A percentile compares a stretch with the other conserved stretches of the same genome.
These are phyloP conservation scores for Striga asiatica DNA, from an alignment of 257 asterid species.

Conservation along the genomic window DNA sequence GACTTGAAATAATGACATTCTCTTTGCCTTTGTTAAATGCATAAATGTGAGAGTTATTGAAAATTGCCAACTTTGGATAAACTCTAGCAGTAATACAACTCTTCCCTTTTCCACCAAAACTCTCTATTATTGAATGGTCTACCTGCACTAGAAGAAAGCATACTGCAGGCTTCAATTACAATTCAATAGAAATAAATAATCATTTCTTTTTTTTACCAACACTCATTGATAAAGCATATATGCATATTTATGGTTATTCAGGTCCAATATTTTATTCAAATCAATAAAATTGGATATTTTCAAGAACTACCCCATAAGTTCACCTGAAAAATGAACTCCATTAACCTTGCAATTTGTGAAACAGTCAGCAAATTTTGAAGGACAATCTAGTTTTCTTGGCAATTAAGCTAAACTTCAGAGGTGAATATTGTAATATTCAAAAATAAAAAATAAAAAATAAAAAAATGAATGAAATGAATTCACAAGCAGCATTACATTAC, in stretches of 20 bases:
- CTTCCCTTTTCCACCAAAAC: constrained; percentile 35
- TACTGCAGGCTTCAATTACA: not conserved
- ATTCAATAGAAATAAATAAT: no score
- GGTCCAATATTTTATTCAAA: no score
- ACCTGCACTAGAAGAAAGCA: constrained; percentile 16
- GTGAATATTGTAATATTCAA: not conserved
- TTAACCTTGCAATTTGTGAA: no score
- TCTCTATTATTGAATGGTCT: constrained; percentile 31
- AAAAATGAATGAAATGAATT: not conserved
- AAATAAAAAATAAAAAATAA: not conserved
- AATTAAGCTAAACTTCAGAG: no score
- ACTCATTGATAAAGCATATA: no score
- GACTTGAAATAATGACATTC: constrained; percentile 18
- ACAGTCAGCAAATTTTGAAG: no score
- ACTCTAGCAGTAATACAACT: constrained; percentile 29
- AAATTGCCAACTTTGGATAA: constrained; percentile 25
- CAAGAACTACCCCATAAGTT: no score
- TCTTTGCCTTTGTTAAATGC: constrained; percentile 25
- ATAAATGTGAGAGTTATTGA: constrained; percentile 18
- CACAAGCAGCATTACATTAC: constrained; percentile 20
- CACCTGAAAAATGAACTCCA: no score
- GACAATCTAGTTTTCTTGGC: no score
- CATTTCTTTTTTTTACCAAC: no score
- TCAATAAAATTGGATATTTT: no score
- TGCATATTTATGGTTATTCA: no score